These are phyloP conservation scores for Aspergillus quadrilineatus DNA, from an alignment of 2,329 filamentous ascomycete species.

Conservation along the genomic window DNA sequence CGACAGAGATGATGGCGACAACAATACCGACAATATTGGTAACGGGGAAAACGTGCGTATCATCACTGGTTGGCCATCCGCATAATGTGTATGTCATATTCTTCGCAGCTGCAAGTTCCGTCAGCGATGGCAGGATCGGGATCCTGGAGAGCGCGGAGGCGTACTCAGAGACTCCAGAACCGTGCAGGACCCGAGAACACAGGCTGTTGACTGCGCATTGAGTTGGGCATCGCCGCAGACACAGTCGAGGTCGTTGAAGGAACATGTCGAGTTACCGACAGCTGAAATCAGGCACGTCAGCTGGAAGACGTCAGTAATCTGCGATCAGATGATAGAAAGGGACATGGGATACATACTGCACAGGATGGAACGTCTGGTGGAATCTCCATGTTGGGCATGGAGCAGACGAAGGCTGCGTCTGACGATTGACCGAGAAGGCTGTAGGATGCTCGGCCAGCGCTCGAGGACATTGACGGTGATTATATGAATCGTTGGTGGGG, in stretches of 20 bases:
- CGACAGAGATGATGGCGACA: not conserved
- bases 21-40: not conserved
- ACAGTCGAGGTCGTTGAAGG: not conserved
- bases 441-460: not conserved
- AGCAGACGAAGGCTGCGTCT: not conserved
- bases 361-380: not conserved
- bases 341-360: not conserved
- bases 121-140: not conserved
- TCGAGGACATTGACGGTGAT: not conserved
- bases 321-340: not conserved
- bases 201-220: conserved; percentile 1
- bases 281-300: conserved; percentile 5
- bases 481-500: not conserved
- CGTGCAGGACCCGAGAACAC: not conserved
- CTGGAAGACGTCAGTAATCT: not conserved
- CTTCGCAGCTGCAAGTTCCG: not conserved
- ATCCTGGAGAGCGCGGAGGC: not conserved
- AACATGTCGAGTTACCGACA: conserved; percentile 2
- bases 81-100: conserved; percentile 3
- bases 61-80: not conserved
- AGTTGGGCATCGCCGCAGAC: not conserved
- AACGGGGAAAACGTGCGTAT: not conserved
- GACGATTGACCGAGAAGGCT: not conserved
- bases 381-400: not conserved
- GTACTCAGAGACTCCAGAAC: conserved; percentile 1